phyloP scores from a whole-genome alignment of 2,329 filamentous ascomycete genomes.

The Pseudogymnoascus sp. region DNA sequence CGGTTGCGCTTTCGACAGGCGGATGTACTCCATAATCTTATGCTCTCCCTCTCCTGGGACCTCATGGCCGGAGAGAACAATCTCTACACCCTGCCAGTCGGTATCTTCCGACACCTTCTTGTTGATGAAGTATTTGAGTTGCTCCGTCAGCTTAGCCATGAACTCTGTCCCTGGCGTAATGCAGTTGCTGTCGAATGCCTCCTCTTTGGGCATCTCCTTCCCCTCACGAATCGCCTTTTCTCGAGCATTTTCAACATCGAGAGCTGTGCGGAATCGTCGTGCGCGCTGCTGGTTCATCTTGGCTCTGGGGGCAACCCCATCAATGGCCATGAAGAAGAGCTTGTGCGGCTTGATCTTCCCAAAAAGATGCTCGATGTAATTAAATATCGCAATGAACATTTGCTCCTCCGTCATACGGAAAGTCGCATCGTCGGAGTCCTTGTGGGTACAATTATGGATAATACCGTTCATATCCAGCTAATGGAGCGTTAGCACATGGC shows the following conservation, averaged over 20 bases:
- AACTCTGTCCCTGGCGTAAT: slow-evolving; percentile 97
- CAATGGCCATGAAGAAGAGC: slow-evolving; percentile 99
- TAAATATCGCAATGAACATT: slow-evolving; percentile 99
- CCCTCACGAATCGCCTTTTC: slow-evolving; percentile 89
- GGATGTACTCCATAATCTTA: slow-evolving; percentile 99
- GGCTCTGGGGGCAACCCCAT: slow-evolving; percentile 91
- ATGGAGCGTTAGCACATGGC: not conserved
- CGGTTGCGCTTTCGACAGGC: slow-evolving; percentile 90
- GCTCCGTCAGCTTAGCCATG: slow-evolving; percentile 90
- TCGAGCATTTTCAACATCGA: slow-evolving; percentile 81
- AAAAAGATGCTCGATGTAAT: slow-evolving; percentile 98
- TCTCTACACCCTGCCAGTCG: slow-evolving; percentile 95
- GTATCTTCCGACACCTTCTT: slow-evolving; percentile 96
- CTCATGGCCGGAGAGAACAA: slow-evolving; percentile 94
- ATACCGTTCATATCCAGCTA: slow-evolving; percentile 94
- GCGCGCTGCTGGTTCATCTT: slow-evolving; percentile 99
- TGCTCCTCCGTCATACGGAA: slow-evolving; percentile 94
- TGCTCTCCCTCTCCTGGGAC: slow-evolving; percentile 97
- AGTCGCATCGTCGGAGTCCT: slow-evolving; percentile 83
- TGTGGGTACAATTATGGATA: slow-evolving; percentile 98
- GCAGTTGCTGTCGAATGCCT: slow-evolving; percentile 96
- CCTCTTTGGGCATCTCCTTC: slow-evolving; percentile 87
- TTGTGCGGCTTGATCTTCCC: slow-evolving; percentile 98
- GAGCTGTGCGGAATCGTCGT: slow-evolving; percentile 85
- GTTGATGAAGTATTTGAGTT: slow-evolving; percentile 96